phyloP scores from a whole-genome alignment of 1,284 basidiomycete species.

The Melampsora larici-populina region DNA sequence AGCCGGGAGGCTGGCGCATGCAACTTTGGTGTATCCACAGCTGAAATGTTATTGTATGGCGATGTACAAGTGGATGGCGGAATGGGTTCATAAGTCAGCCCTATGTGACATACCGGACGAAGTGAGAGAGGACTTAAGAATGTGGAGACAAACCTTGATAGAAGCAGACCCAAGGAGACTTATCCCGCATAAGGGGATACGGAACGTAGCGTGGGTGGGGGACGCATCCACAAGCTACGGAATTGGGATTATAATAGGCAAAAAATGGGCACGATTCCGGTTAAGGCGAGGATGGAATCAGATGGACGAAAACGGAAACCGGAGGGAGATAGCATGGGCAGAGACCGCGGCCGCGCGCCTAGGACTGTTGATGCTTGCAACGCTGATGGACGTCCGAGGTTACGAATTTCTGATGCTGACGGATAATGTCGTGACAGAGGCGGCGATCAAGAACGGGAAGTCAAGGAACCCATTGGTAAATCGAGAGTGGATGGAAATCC shows the following conservation, averaged over 20 bases:
- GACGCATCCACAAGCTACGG: slow-evolving; percentile 6
- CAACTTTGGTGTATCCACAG: background rate
- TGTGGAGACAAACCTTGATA: background rate
- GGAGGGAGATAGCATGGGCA: background rate
- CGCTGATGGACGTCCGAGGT: background rate
- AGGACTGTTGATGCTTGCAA: background rate
- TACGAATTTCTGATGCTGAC: too few species aligned
- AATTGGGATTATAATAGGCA: background rate
- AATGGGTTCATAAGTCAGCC: background rate
- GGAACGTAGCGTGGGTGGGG: background rate
- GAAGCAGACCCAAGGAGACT: background rate
- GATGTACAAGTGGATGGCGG: background rate
- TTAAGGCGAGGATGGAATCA: background rate
- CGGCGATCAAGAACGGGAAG: too few species aligned
- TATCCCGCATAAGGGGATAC: background rate
- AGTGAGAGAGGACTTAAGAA: background rate
- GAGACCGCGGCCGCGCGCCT: background rate
- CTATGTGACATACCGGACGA: background rate
- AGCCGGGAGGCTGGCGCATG: background rate
- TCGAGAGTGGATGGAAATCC: background rate
- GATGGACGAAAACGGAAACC: too few species aligned
- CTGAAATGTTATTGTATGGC: background rate
- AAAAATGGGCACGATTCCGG: too few species aligned
- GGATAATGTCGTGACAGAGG: too few species aligned
- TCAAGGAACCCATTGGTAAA: too few species aligned